phyloP scores from a whole-genome alignment of 1,139 yeast species.

The Blastobotrys malaysiensis region DNA sequence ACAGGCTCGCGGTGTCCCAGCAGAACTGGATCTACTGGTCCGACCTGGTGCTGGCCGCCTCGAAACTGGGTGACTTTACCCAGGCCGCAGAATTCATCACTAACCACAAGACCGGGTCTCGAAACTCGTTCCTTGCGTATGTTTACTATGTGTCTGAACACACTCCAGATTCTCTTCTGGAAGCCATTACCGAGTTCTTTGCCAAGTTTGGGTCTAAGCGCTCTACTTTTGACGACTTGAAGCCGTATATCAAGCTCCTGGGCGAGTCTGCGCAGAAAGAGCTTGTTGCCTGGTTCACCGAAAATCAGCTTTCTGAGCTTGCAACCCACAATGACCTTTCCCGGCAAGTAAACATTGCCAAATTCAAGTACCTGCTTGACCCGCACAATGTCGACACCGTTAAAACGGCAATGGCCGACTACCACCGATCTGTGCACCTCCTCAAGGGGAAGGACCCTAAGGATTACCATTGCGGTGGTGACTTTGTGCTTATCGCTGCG shows the following conservation, averaged over 20 bases:
- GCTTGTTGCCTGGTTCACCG: constrained; percentile 7
- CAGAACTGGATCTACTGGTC: constrained; percentile 35
- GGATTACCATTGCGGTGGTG: constrained; percentile 64
- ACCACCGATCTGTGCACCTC: constrained; percentile 32
- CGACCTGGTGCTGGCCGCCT: constrained; percentile 42
- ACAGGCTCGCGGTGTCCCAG: constrained; percentile 18
- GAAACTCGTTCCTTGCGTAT: constrained; percentile 55
- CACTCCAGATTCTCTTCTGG: constrained; percentile 18
- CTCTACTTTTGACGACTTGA: constrained; percentile 58
- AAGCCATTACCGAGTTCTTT: constrained; percentile 42
- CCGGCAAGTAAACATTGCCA: constrained; percentile 46
- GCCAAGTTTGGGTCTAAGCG: constrained; percentile 44
- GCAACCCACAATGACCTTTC: constrained; percentile 32
- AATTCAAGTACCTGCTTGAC: constrained; percentile 36
- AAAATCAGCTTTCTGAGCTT: neutral
- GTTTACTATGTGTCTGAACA: constrained; percentile 37
- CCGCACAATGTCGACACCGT: constrained; percentile 25
- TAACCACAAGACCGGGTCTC: constrained; percentile 28
- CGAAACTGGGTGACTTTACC: constrained; percentile 30
- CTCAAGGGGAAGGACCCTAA: constrained; percentile 43
- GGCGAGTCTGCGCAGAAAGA: neutral
- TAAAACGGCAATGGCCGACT: constrained; percentile 25
- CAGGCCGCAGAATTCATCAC: constrained; percentile 30
- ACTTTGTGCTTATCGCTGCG: constrained; percentile 49
- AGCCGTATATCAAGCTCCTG: constrained; percentile 29